Conservation (phyloP, 805 yeast species). For the Pichia ethanolica region DNA sequence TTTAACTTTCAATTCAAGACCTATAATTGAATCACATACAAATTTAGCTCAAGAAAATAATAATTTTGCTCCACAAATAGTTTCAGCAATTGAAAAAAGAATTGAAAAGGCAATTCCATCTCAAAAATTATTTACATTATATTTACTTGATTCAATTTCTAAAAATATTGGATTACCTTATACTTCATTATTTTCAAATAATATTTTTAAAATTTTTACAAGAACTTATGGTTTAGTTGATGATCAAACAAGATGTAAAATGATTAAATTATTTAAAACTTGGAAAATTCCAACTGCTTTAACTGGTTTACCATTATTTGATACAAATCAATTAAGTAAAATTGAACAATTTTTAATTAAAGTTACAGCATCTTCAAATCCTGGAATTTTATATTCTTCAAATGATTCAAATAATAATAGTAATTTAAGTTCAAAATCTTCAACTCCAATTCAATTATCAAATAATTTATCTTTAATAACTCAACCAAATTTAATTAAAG, state of each 20-base stretch:
- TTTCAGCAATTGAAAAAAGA: constrained; percentile 66
- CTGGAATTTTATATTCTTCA: constrained; percentile 4
- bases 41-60: constrained; percentile 80
- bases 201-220: constrained; percentile 62
- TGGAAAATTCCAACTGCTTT: constrained; percentile 71
- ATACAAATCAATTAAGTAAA: constrained; percentile 55
- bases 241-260: constrained; percentile 63
- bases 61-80: constrained; percentile 67
- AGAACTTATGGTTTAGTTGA: constrained; percentile 73
- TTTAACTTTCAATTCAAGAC: constrained; percentile 81
- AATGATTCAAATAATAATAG: not conserved
- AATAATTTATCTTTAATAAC: not conserved
- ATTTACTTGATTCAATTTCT: constrained; percentile 83
- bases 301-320: constrained; percentile 65
- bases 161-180: constrained; percentile 89
- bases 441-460: not conserved
- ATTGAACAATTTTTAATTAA: constrained; percentile 68
- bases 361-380: constrained; percentile 37
- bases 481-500: constrained; percentile 20
- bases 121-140: constrained; percentile 77
- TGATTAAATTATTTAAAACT: constrained; percentile 73
- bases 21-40: constrained; percentile 81
- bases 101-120: constrained; percentile 72
- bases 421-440: not conserved
- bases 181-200: constrained; percentile 65